Percentiles rank a stretch among this genome's conserved stretches.
These are phyloP conservation scores for Cyclotella cryptica DNA, from an alignment of 108 stramenopile genomes.

Conservation along the genomic window DNA sequence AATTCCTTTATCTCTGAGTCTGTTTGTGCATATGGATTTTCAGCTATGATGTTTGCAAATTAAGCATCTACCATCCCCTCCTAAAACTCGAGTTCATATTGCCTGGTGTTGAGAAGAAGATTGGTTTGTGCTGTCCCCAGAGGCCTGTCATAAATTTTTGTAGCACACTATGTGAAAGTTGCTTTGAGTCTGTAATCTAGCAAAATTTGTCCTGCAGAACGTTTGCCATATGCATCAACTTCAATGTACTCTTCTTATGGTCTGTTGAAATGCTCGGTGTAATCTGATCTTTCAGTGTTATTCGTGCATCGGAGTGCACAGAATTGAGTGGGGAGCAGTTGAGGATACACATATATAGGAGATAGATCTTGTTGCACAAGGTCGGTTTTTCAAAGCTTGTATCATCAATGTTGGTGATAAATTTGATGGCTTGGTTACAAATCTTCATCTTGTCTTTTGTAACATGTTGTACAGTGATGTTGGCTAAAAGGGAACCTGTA, in stretches of 20 bases:
- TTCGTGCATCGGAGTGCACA: not conserved
- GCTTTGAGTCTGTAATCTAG: not conserved
- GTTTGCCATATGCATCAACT: not conserved
- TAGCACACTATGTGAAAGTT: not conserved
- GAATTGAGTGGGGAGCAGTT: not conserved
- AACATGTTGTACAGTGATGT: conserved; percentile 44
- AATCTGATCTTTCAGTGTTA: not conserved
- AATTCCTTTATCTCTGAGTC: not conserved
- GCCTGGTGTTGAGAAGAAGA: conserved; percentile 47
- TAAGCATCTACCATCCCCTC: conserved; percentile 42
- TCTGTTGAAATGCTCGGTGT: not conserved
- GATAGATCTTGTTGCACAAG: not conserved
- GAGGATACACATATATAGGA: not conserved
- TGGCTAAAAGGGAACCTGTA: conserved; percentile 18
- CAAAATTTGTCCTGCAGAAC: not conserved
- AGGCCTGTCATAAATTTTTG: not conserved
- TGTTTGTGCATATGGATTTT: conserved; percentile 41
- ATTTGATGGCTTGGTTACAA: not conserved
- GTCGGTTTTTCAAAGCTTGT: not conserved
- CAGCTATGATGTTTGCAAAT: conserved; percentile 59
- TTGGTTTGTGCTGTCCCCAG: conserved; percentile 43
- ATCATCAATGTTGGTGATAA: not conserved
- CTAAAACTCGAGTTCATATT: conserved; percentile 46
- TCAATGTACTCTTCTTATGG: too few relatives aligned
- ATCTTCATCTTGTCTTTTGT: conserved; percentile 29